Evolutionary conservation across 129 eudicot genomes (phyloP).

Genomic region (Centrapalus pauciflorus): DNA sequence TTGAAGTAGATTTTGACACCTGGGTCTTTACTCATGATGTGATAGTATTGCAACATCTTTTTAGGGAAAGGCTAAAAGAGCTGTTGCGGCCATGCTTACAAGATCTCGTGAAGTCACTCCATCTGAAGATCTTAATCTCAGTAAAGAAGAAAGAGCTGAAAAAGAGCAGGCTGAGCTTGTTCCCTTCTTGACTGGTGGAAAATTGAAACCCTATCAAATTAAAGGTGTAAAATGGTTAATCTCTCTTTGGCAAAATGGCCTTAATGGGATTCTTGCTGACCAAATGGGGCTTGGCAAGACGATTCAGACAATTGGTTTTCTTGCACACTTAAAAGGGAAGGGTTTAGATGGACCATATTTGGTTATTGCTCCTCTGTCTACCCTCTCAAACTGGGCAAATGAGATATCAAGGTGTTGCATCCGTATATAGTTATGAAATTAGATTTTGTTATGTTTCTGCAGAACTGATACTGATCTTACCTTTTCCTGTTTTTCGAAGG

Average conservation of each 20-base stretch:
- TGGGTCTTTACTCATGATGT: not conserved
- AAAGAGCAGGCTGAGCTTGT: slow-evolving; percentile 87
- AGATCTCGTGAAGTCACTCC: too few relatives aligned
- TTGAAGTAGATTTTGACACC: too few relatives aligned
- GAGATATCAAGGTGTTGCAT: slow-evolving; percentile 65
- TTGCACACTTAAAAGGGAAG: slow-evolving; percentile 91
- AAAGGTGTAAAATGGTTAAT: slow-evolving; percentile 99
- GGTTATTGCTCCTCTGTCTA: slow-evolving; percentile 94
- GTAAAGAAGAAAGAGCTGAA: slow-evolving; percentile 56
- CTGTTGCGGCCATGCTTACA: slow-evolving; percentile 94
- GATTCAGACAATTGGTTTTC: slow-evolving; percentile 92
- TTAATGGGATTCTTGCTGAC: slow-evolving; percentile 96
- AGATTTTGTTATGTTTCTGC: too few relatives aligned
- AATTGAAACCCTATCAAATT: slow-evolving; percentile 79
- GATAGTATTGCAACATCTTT: too few relatives aligned
- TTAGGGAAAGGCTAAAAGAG: slow-evolving; percentile 87
- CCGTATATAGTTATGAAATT: too few relatives aligned
- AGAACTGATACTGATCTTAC: too few relatives aligned
- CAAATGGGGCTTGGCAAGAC: slow-evolving; percentile 99
- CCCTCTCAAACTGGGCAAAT: slow-evolving; percentile 92
- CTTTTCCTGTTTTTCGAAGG: slow-evolving; percentile 38
- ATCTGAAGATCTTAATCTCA: slow-evolving; percentile 50
- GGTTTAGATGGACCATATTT: slow-evolving; percentile 97
- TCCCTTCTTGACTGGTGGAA: slow-evolving; percentile 92
- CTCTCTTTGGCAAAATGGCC: slow-evolving; percentile 95